phyloP scores from a whole-genome alignment of 225 moss, liverwort and hornwort species.

The Sphagnum contortum region DNA sequence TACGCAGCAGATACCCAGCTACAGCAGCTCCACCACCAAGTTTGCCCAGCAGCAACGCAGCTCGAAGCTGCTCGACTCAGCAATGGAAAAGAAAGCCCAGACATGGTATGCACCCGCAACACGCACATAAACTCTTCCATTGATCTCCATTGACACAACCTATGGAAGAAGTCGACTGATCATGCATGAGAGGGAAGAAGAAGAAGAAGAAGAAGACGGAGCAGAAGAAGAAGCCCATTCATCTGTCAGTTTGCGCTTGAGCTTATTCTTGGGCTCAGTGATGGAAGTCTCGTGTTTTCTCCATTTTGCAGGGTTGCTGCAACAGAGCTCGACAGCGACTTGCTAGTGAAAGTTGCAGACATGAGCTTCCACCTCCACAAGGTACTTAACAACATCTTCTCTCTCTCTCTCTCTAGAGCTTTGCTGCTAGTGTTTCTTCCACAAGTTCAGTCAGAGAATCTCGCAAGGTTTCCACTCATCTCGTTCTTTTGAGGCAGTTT shows the following conservation, averaged over 20 bases:
- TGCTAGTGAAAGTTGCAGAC: slow-evolving; percentile 73
- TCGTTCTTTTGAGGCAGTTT: slow-evolving; percentile 19
- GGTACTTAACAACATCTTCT: slow-evolving; percentile 22
- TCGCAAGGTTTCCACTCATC: neutral
- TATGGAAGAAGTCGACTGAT: too few relatives aligned
- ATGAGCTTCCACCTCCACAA: slow-evolving; percentile 93
- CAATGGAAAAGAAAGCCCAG: slow-evolving; percentile 29
- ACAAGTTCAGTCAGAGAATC: neutral
- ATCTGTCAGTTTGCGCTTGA: neutral
- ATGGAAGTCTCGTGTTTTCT: neutral
- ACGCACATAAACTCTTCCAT: neutral
- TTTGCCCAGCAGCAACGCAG: too few relatives aligned
- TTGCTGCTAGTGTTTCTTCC: neutral
- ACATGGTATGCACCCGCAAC: slow-evolving; percentile 26
- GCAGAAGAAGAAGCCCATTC: neutral
- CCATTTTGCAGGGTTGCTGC: slow-evolving; percentile 42
- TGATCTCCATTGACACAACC: neutral
- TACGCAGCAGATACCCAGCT: slow-evolving; percentile 17
- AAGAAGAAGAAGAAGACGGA: too few relatives aligned
- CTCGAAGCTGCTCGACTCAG: too few relatives aligned
- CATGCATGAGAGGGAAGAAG: too few relatives aligned
- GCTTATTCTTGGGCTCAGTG: neutral
- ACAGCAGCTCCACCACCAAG: slow-evolving; percentile 16
- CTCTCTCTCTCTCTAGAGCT: neutral
- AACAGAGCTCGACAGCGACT: slow-evolving; percentile 62